Evolutionary conservation across 2,329 filamentous ascomycete species (phyloP), one percentile per base, ranked within the genome.

Genomic region (Pseudonectria foliicola): DNA sequence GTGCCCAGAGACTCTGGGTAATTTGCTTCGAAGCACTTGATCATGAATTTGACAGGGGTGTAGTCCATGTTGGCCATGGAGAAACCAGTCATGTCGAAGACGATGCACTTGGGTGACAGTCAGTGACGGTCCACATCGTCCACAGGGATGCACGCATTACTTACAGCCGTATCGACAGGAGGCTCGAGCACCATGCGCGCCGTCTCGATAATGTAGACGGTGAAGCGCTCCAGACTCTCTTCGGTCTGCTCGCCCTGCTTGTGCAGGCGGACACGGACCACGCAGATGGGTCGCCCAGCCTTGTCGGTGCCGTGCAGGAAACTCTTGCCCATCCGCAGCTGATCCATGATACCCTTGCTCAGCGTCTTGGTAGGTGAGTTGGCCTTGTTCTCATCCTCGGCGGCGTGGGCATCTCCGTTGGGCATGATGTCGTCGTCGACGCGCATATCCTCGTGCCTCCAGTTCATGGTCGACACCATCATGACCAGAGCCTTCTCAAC

Each of bases 61-160:
- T 96, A 96, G 60, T 98, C 92, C 92, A 98, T 96, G 62, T 98
- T 98, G 12, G 89, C 82, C 66, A 96, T 72, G 13, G 84, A 85
- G 60, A 96, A 96, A 43, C 82, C 78, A 7, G 85, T 94, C 86
- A 98, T 90, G 59, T 98, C 92, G 55, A 98, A 98, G 30, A 98
- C 66, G 44, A 98, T 77, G 27, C 85, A 92, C 85, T 94, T 21
- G 39, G 7, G 32, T 29, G 14, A 40, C 33, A 26, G 10, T 40
- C 53, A 28, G 57, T 57, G 18, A 8, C 41, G 46, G 31, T 35
- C 11, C 8, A 12, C 13, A 25, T 15, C 21, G 7, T 34, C 14
- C 6, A 14, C 6, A 6, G 27, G 6, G 11, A 13, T 10, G 2
- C 8, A 10, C 7, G 7, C 8, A 3, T 6, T 13, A 75, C 85